A percentile compares a stretch with the other conserved stretches of the same genome.
phyloP scores from a whole-genome alignment of 2,329 filamentous ascomycete species.

The Aspergillus felis region DNA sequence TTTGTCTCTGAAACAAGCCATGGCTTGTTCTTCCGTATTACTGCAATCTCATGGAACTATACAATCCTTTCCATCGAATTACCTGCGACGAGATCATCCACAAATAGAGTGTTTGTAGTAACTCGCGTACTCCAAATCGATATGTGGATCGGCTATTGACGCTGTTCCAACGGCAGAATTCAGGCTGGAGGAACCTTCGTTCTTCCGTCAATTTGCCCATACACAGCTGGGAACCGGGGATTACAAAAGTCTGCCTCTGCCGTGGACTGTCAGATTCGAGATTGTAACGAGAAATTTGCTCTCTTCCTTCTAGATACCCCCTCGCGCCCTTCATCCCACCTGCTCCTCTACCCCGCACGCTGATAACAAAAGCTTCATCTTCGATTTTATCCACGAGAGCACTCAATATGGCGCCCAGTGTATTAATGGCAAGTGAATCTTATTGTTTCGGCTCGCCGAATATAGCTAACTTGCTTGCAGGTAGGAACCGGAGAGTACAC shows the following conservation, averaged over 20 bases:
- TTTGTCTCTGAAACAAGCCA: not conserved
- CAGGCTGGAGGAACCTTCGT: not conserved
- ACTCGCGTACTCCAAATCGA: not conserved
- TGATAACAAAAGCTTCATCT: not conserved
- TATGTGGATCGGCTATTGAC: slow-evolving; percentile 7
- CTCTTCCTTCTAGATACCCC: not conserved
- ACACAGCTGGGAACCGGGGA: not conserved
- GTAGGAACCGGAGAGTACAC: slow-evolving; percentile 96
- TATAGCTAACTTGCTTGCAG: slow-evolving; percentile 35
- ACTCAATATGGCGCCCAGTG: slow-evolving; percentile 56
- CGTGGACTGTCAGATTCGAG: not conserved
- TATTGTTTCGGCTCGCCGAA: slow-evolving; percentile 2
- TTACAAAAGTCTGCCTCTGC: not conserved
- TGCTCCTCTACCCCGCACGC: not conserved
- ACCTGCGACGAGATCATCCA: not conserved
- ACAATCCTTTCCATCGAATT: not conserved
- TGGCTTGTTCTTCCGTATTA: not conserved
- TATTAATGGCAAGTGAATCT: slow-evolving; percentile 58
- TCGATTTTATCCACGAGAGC: not conserved
- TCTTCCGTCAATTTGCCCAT: slow-evolving; percentile 1
- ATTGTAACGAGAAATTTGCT: not conserved
- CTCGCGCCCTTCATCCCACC: not conserved
- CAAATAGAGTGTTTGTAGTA: not conserved
- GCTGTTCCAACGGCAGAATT: slow-evolving; percentile 1
- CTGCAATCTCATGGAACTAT: not conserved